Evolutionary conservation across 129 eudicot species (phyloP), one percentile per base, ranked within the genome.

Genomic region (Apium graveolens): DNA sequence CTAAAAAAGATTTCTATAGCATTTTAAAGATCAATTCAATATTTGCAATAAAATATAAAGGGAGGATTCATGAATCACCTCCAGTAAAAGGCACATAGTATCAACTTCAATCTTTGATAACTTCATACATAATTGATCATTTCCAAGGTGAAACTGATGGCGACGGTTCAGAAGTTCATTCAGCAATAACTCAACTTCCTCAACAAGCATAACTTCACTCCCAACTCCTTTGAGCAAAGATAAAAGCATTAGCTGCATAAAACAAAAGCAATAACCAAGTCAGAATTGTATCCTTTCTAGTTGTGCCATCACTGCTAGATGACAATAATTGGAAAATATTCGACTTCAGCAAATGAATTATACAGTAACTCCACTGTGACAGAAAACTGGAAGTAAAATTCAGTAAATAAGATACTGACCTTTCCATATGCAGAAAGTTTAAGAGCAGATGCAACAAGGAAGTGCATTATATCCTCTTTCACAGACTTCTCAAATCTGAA

Each of bases 171-270:
- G 76, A 79, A 95, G 90, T 68, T 88, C 92, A 82, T 74, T 72
- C 17, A 95, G 83, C 74, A 90, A 81, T 49, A 84, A 72, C 42
- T 45, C 81, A 65, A 91, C 88, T 62, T 88, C 97, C 78, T 84
- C 77, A 62, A 88, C 85, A 35, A 44, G 85, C 78, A 91, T 31
- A 77, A 95, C 71, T 74, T 75, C 84, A 84, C 87, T 83, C 71
- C 97, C 98, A 89, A 87, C 74, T 46, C 87, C 97, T 88, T 90
- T 90, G 81, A 95, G 83, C 85, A 95, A 78, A 70, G 89, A 82
- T 51, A 95, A 80, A 76, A 95, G 84, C 81, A 76, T 86, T 79
- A 91, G 81, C 97, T 93, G 94, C 78, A 86, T 6, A 73, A 73
- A 73, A 27, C 37, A 73, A 29, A 27, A 27, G 44, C 55, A 42